Conservation (phyloP, 306 rosid genomes). For the Begonia loranthoides region DNA sequence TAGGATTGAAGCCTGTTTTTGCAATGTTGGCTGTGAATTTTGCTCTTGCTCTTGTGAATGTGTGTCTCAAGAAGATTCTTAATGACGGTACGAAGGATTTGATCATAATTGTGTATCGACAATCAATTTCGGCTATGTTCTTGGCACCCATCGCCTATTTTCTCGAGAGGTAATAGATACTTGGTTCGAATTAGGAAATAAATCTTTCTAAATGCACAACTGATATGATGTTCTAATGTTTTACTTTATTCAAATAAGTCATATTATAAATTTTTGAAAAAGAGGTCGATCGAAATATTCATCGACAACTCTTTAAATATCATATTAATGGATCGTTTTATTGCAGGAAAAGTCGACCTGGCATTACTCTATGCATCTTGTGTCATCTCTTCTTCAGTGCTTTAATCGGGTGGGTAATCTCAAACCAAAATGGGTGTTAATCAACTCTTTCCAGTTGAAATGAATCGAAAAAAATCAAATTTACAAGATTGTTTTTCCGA, state of each 20-base stretch:
- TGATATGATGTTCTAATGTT: neutral
- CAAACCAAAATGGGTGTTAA: no score
- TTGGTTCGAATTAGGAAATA: neutral
- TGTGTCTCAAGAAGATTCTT: conserved; percentile 57
- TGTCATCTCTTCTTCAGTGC: conserved; percentile 62
- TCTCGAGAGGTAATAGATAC: conserved; percentile 39
- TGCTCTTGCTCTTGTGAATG: conserved; percentile 52
- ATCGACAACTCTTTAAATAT: neutral
- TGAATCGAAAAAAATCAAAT: no score
- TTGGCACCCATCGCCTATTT: conserved; percentile 59
- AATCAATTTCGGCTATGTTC: conserved; percentile 42
- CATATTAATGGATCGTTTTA: neutral
- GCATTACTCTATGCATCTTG: conserved; percentile 21
- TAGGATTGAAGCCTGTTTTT: conserved; percentile 35
- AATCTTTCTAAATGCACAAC: neutral
- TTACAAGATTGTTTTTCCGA: no score
- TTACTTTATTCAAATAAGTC: no score
- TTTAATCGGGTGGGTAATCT: conserved; percentile 52
- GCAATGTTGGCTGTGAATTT: conserved; percentile 50
- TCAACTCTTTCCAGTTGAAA: no score
- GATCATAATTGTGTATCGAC: conserved; percentile 48
- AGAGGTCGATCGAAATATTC: no score
- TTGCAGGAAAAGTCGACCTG: conserved; percentile 46
- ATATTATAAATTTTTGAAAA: no score
- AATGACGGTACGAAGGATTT: conserved; percentile 43